Evolutionary conservation across 2,329 filamentous ascomycete species (phyloP), one percentile per base, ranked within the genome.

Genomic region (Verticillium longisporum): DNA sequence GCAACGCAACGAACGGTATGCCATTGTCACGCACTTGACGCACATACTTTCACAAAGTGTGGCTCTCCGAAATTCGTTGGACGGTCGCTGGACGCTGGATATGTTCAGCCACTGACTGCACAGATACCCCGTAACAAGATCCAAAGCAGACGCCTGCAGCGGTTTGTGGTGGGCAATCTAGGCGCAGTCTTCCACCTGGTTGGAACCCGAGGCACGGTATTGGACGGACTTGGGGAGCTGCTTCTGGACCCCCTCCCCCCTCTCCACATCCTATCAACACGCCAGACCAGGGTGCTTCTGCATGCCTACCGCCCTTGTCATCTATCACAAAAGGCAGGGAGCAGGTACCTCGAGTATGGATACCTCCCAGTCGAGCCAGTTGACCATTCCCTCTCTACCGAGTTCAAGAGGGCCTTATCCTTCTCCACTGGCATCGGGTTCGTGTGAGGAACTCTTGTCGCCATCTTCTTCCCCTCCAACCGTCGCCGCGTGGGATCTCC

Each of bases 341-440:
- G 55, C 36, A 63, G 59, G 63, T 64, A 61, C 63, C 57, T 56
- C 55, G 60, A 59, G 57, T 38, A 64, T 53, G 45, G 45, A 53
- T 53, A 53, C 45, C 45, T 21, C 7, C 45, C 45, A 53, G 45
- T 21, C 18, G 21, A 31, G 45, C 18, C 45, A 64, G 45, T 63
- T 37, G 54, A 63, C 61, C 61, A 21, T 56, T 56, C 55, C 38
- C 45, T 31, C 26, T 53, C 45, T 53, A 53, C 45, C 45, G 45
- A 53, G 18, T 53, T 53, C 45, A 53, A 53, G 45, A 53, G n/a
- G n/a, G 13, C 53, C 55, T 11, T 34, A 33, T 41, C 55, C 57
- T 64, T 61, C 63, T 63, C 61, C 63, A 63, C 61, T 60, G 59
- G 38, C 60, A 59, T 60, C 62, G 57, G 62, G 61, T 61, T 58